These are phyloP conservation scores for Pseudofabraea citricarpa DNA, from an alignment of 2,329 filamentous ascomycete species.

Conservation along the genomic window DNA sequence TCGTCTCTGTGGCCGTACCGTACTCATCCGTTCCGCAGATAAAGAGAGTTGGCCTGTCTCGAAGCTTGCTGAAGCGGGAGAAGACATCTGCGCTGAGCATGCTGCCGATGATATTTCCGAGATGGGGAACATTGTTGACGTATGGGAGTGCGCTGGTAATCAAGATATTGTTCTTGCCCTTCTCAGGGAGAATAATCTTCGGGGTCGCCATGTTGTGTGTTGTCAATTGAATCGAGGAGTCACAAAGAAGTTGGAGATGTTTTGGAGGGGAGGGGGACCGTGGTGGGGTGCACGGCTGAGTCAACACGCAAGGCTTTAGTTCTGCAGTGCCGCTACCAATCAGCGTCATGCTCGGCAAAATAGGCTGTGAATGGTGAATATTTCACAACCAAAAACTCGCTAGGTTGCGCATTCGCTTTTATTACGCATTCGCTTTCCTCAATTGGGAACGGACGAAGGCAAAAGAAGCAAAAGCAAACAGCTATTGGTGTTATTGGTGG, in stretches of 20 bases:
- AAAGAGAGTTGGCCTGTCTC: slow-evolving; percentile 75
- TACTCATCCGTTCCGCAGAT: slow-evolving; percentile 92
- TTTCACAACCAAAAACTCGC: neutral
- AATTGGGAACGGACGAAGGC: too few species aligned
- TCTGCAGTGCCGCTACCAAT: neutral
- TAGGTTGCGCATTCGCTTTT: too few species aligned
- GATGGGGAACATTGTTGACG: slow-evolving; percentile 72
- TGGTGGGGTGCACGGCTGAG: neutral
- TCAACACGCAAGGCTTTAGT: neutral
- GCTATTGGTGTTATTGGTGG: too few species aligned
- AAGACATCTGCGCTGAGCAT: slow-evolving; percentile 89
- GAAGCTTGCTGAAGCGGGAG: slow-evolving; percentile 73
- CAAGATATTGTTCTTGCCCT: slow-evolving; percentile 80
- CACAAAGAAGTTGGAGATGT: slow-evolving; percentile 2
- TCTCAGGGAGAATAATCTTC: slow-evolving; percentile 53
- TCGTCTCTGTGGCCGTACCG: slow-evolving; percentile 92
- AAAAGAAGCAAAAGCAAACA: too few species aligned
- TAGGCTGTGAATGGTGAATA: neutral
- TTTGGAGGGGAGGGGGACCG: slow-evolving; percentile 6
- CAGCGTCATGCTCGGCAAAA: neutral
- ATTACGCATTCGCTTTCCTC: too few species aligned
- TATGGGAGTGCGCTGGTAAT: slow-evolving; percentile 92
- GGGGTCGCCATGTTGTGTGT: slow-evolving; percentile 19
- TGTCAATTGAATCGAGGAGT: slow-evolving; percentile 5
- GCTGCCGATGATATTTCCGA: slow-evolving; percentile 84